Evolutionary conservation across 768 basidiomycete species (phyloP), one percentile per base, ranked within the genome.

Genomic region (Rossbeevera mucosa): DNA sequence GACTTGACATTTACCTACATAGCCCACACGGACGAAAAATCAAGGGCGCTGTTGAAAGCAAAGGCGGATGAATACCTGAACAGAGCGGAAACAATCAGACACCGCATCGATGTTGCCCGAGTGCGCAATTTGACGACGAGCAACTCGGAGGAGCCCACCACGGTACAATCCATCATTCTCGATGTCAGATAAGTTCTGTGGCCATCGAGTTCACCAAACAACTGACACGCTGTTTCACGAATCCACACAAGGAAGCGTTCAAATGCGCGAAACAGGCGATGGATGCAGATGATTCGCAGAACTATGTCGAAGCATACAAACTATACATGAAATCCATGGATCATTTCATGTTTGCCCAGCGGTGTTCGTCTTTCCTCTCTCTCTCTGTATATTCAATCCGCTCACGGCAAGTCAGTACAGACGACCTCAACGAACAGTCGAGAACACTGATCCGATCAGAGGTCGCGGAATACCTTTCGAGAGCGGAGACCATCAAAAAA

Each of bases 281-380:
- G 60, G 90, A 92, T 50, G 86, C 89, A 54, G 95, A 97, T 71
- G 76, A 80, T 52, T 90, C 88, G 70, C 85, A 86, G 71, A 88
- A 94, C 71, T 96, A 95, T 73, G 76, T 80, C 20, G 91, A 93
- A 62, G 94, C 94, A n/a, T 94, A 89, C 81, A 91, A 86, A 73
- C 79, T 84, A 53, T 94, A 95, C 72, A 85, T 86, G 75, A 95
- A 95, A 75, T 80, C 89, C 4, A 79, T 97, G 57, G 95, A 98
- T 66, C 96, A 94, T 70, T 98, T 97, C 72, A 91, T 96, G 88
- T 88, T 96, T 65, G 93, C 94, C 9, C 75, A 92, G 64, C 93
- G 92, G 71, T 94, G 92, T 93, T 59, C 20, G 63, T 66, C 14
- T 41, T 36, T n/a, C 40, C 5, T n/a, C 12, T 36, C 12, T 36